These are phyloP conservation scores for Phoma sp. DNA, from an alignment of 2,329 filamentous ascomycete species.

Conservation along the genomic window DNA sequence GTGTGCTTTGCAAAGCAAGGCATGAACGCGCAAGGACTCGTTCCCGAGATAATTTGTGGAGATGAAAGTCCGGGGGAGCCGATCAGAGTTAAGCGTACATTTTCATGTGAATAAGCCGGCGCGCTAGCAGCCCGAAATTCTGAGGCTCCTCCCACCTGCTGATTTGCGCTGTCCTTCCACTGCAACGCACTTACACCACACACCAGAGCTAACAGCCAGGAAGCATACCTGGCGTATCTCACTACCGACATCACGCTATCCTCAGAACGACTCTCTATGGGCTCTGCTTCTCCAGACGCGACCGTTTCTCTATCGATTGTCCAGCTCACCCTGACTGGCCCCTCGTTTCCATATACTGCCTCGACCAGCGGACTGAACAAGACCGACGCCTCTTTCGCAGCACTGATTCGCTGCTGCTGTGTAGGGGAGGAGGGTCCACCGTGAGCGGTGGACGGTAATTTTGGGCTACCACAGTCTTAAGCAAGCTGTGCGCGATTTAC, in stretches of 20 bases:
- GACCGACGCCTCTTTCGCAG: slow-evolving; percentile 56
- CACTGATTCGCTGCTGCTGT: slow-evolving; percentile 52
- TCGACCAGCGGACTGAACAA: slow-evolving; percentile 47
- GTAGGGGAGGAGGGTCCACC: slow-evolving; percentile 58
- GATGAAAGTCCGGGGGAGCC: slow-evolving; percentile 22
- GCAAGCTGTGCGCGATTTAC: slow-evolving; percentile 33
- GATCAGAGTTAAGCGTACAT: slow-evolving; percentile 17
- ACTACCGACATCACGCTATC: slow-evolving; percentile 28
- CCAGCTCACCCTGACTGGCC: slow-evolving; percentile 44
- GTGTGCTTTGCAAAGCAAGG: slow-evolving; percentile 5
- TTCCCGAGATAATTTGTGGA: slow-evolving; percentile 9
- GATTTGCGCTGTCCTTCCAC: slow-evolving; percentile 20
- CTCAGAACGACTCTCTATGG: slow-evolving; percentile 50
- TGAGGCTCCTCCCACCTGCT: slow-evolving; percentile 22
- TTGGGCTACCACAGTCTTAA: slow-evolving; percentile 25
- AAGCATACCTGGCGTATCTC: slow-evolving; percentile 36
- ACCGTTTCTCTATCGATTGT: slow-evolving; percentile 38
- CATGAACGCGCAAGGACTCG: slow-evolving; percentile 9
- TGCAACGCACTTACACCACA: slow-evolving; percentile 26
- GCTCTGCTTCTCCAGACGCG: slow-evolving; percentile 48
- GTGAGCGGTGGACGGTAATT: slow-evolving; percentile 61
- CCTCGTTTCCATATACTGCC: slow-evolving; percentile 40
- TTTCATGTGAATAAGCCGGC: slow-evolving; percentile 32
- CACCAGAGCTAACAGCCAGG: slow-evolving; percentile 32
- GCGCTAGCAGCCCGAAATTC: slow-evolving; percentile 26